Conservation (phyloP, 2,329 filamentous ascomycete species). For the Trichoderma harzianum region DNA sequence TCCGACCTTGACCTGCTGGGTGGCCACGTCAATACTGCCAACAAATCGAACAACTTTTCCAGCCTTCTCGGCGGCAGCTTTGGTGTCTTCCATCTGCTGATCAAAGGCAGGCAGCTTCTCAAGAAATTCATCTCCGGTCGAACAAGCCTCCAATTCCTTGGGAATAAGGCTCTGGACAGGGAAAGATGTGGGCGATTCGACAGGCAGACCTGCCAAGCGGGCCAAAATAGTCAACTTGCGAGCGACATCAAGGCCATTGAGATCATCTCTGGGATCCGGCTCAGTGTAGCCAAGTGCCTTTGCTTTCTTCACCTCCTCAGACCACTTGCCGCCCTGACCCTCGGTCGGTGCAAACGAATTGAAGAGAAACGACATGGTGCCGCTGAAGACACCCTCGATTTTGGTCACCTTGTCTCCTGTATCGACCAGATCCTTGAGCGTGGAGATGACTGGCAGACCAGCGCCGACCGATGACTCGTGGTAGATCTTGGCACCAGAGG, state of each 20-base stretch:
- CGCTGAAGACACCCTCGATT: conserved; percentile 96
- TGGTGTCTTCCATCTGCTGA: conserved; percentile 82
- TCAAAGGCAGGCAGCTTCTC: conserved; percentile 77
- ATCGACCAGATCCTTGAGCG: conserved; percentile 87
- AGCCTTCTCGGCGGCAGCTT: conserved; percentile 77
- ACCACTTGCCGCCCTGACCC: conserved; percentile 76
- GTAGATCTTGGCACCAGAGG: conserved; percentile 77
- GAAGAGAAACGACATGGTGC: conserved; percentile 97
- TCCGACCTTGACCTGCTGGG: conserved; percentile 82
- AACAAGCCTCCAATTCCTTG: conserved; percentile 72
- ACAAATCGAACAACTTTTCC: conserved; percentile 94
- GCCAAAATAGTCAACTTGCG: conserved; percentile 94
- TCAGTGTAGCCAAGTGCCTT: conserved; percentile 92
- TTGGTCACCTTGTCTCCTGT: conserved; percentile 88
- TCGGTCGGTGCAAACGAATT: conserved; percentile 88
- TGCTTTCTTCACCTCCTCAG: conserved; percentile 84
- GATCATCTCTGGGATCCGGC: conserved; percentile 79
- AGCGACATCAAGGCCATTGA: conserved; percentile 89
- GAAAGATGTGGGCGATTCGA: conserved; percentile 83
- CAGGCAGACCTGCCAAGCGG: conserved; percentile 73
- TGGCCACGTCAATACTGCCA: conserved; percentile 83
- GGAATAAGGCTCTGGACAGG: conserved; percentile 93
- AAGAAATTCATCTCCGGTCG: conserved; percentile 83
- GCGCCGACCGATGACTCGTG: conserved; percentile 95
- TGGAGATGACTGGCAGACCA: conserved; percentile 88